Base-by-base conservation (phyloP, 306 rosid genomes). In the Trichosanthes truncata region DNA sequence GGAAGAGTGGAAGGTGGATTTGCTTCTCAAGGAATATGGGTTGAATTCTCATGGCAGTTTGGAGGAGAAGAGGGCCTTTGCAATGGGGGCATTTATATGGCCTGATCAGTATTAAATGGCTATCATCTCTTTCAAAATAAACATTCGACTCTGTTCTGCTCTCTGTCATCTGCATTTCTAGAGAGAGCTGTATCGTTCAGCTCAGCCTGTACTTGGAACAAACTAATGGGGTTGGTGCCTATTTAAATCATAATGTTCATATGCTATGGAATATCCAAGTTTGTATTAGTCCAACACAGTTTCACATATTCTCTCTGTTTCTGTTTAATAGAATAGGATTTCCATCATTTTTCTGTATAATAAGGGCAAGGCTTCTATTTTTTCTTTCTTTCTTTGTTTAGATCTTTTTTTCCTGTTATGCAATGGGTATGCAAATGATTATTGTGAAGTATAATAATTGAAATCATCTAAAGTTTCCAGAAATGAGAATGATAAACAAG, bases 1-100 rank as follows among this genome's bases (percentile, higher is more conserved):
- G 96, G 97, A 93, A 76, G 97, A 89, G 55, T 91, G 91, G 97
- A 88, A 69, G 80, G 43, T 93, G 81, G 91, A 91, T 63, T 29
- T 85, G 81, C 94, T 93, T 77, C 96, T 91, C 79, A 66, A 80
- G 66, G 85, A 93, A 68, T 91, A 91, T 78, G 97, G 97, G 9
- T 82, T 93, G 13, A 57, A 80, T 60, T 85, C 81, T 81, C 74
- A 49, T 80, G 80, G 91, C 3, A 79, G 56, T 35, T 84, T 91
- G 49, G 60, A 86, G 20, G 91, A 91, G 55, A 93, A 89, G 78
- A 89, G 90, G 85, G 84, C 81, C 55, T 91, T 65, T 78, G 94
- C 92, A 13, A 91, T 86, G 73, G 96, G 93, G 7, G 79, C 94
- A 11, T 93, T 93, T 86, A 63, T 91, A 74, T 93, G 94, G 97